Evolutionary conservation across 1,284 basidiomycete species (phyloP).

Genomic region (Meira miltonrushii): DNA sequence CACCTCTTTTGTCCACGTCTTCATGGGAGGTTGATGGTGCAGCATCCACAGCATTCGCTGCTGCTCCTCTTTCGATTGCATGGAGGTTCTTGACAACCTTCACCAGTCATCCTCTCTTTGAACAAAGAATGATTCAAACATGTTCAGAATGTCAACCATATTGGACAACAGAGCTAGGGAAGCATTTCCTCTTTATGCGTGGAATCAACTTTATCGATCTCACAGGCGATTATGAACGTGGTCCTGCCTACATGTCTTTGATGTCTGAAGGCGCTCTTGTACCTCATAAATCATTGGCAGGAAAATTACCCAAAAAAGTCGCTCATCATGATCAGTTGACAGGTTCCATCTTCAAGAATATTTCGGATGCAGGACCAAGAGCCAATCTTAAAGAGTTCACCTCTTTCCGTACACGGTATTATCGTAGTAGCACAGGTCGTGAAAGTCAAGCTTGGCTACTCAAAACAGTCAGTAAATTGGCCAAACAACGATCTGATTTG

Average conservation of each 20-base stretch:
- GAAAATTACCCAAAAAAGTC: slow-evolving; percentile 22
- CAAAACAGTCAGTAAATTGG: slow-evolving; percentile 16
- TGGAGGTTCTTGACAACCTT: no score
- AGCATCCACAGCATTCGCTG: no score
- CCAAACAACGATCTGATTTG: slow-evolving; percentile 21
- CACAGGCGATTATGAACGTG: slow-evolving; percentile 23
- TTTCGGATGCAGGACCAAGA: slow-evolving; percentile 32
- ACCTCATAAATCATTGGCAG: neutral
- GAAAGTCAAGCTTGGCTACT: slow-evolving; percentile 72
- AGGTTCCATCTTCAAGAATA: slow-evolving; percentile 19
- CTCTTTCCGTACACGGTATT: slow-evolving; percentile 55
- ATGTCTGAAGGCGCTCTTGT: neutral
- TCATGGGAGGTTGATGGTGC: no score
- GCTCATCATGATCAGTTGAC: slow-evolving; percentile 24
- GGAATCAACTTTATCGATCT: slow-evolving; percentile 42
- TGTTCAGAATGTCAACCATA: slow-evolving; percentile 17
- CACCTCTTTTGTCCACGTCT: no score
- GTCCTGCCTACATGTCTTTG: neutral
- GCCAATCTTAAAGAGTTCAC: slow-evolving; percentile 56
- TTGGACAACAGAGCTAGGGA: slow-evolving; percentile 43
- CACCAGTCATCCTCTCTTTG: neutral
- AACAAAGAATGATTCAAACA: slow-evolving; percentile 10
- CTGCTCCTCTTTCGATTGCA: no score
- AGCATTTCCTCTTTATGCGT: slow-evolving; percentile 29
- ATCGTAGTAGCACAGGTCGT: slow-evolving; percentile 65